Evolutionary conservation across 192 early-diverging fungal genomes (phyloP).

Genomic region (Rhizoclosmatium globosum): DNA sequence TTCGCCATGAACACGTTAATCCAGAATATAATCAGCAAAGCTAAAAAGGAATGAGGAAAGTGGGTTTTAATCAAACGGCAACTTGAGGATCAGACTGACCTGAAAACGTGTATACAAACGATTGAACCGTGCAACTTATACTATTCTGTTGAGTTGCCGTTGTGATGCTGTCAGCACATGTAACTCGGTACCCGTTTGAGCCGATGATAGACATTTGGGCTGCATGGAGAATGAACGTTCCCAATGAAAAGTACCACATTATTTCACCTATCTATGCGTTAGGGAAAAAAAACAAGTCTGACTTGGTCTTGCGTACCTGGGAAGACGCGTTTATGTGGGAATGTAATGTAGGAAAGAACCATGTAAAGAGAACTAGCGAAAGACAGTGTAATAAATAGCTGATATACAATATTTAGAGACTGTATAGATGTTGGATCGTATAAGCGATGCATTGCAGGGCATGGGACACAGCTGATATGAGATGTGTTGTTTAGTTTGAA

Average conservation of each 20-base stretch:
- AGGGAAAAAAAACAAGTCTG: neutral
- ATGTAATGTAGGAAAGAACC: neutral
- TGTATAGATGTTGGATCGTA: neutral
- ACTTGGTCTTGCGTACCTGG: neutral
- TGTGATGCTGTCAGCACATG: slow-evolving; percentile 4
- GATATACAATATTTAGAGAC: too few species aligned
- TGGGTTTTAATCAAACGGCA: too few species aligned
- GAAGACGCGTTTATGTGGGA: neutral
- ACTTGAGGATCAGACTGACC: neutral
- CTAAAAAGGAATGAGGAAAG: too few species aligned
- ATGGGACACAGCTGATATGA: slow-evolving; percentile 18
- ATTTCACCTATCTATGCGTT: neutral
- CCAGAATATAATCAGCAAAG: neutral
- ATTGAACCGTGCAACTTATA: neutral
- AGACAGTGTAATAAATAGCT: neutral
- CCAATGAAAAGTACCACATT: slow-evolving; percentile 7
- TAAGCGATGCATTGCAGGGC: slow-evolving; percentile 9
- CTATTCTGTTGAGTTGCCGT: neutral
- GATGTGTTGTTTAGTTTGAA: neutral
- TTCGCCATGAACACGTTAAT: slow-evolving; percentile 13
- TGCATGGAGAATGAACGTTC: neutral
- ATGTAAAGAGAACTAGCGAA: neutral
- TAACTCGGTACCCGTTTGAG: neutral
- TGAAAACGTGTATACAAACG: neutral
- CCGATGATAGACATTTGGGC: neutral